These are phyloP conservation scores for Juncus effusus DNA, from an alignment of 176 grass and related monocot species.

Conservation along the genomic window DNA sequence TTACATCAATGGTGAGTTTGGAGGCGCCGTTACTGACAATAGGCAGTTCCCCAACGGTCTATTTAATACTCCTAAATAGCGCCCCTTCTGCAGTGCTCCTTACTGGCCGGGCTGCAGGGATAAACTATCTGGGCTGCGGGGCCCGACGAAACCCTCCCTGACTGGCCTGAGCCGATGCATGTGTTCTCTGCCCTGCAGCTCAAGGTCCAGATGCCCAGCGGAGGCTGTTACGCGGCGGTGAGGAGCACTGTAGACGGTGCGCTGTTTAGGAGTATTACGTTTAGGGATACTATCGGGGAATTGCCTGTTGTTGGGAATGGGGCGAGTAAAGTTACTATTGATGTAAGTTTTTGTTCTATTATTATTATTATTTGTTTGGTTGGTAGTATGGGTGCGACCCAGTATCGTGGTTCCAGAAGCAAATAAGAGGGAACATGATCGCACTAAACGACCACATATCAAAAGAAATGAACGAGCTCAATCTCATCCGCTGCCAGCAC, in stretches of 20 bases:
- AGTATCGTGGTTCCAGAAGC: constrained; percentile 68
- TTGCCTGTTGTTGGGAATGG: not conserved
- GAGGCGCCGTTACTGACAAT: not conserved
- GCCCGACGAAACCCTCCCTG: no score
- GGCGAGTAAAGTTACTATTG: not conserved
- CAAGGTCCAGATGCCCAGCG: no score
- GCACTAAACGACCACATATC: constrained; percentile 61
- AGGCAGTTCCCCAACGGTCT: not conserved
- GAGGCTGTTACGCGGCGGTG: constrained; percentile 33
- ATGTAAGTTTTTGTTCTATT: not conserved
- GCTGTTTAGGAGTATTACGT: not conserved
- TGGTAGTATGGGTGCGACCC: constrained; percentile 49
- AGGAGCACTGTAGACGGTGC: not conserved
- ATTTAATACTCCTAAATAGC: not conserved
- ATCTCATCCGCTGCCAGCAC: constrained; percentile 57
- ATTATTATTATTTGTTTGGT: not conserved
- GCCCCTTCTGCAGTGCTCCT: not conserved
- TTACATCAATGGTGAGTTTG: not conserved
- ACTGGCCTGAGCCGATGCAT: no score
- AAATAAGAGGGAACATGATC: constrained; percentile 34
- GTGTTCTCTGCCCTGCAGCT: no score
- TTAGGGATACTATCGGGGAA: not conserved
- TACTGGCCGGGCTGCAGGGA: no score
- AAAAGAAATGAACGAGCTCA: constrained; percentile 83
- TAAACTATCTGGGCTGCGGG: no score